phyloP scores from a whole-genome alignment of 2,329 filamentous ascomycete species.

The Ophiostoma ulmi region DNA sequence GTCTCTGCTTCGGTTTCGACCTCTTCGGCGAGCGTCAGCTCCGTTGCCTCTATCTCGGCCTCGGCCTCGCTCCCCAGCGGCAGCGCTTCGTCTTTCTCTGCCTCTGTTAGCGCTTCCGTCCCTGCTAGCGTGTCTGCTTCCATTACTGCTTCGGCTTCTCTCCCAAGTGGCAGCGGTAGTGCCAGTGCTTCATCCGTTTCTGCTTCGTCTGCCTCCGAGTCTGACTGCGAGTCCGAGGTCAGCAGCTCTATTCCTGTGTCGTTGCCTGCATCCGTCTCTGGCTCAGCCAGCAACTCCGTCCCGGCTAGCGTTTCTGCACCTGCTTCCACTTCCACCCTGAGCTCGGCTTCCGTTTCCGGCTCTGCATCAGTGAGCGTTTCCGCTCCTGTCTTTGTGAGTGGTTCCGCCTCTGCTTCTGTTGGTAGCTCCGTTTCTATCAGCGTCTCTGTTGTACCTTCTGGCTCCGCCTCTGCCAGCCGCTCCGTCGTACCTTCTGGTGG shows the following conservation, averaged over 20 bases:
- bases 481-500: neutral
- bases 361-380: neutral
- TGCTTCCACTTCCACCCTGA: neutral
- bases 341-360: neutral
- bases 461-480: neutral
- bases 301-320: neutral
- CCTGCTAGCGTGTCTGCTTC: neutral
- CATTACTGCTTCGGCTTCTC: neutral
- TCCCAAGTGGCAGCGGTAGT: neutral
- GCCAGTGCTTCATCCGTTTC: neutral
- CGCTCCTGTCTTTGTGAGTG: neutral
- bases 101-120: neutral
- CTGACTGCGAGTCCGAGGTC: neutral
- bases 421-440: too few relatives aligned
- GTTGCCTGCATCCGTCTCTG: neutral
- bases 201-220: neutral
- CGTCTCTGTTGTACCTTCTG: neutral
- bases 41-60: neutral
- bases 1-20: neutral
- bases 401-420: neutral
- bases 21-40: too few relatives aligned
- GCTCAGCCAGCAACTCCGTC: neutral
- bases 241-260: neutral
- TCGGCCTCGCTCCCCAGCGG: constrained; percentile 2
- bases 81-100: neutral